Evolutionary conservation across 2,329 filamentous ascomycete species (phyloP).

Genomic region (Claviceps sp.): DNA sequence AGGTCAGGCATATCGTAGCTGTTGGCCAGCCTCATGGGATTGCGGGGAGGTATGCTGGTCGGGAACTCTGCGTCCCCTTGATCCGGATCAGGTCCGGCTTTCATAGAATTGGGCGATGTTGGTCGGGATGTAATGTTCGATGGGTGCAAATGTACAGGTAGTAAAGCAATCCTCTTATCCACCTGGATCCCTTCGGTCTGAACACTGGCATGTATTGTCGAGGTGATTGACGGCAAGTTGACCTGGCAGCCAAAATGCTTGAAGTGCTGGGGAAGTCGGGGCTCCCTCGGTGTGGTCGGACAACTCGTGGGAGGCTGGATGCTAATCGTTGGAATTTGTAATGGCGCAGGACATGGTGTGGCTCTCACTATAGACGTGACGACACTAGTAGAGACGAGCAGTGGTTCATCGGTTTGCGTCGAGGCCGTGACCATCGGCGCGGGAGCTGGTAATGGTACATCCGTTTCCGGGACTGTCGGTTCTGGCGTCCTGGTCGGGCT

Average conservation of each 20-base stretch:
- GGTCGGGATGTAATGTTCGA: constrained; percentile 56
- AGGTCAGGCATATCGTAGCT: constrained; percentile 34
- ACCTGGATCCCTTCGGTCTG: constrained; percentile 89
- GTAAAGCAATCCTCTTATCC: constrained; percentile 59
- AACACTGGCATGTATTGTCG: constrained; percentile 28
- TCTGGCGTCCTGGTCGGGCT: constrained; percentile 55
- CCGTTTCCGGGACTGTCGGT: constrained; percentile 28
- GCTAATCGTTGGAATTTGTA: constrained; percentile 70
- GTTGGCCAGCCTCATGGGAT: constrained; percentile 40
- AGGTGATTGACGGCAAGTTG: constrained; percentile 15
- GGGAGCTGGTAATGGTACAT: constrained; percentile 24
- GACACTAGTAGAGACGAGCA: constrained; percentile 7
- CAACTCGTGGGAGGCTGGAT: constrained; percentile 79
- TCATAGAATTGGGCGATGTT: constrained; percentile 33
- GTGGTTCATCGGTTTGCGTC: constrained; percentile 43
- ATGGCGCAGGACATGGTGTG: constrained; percentile 23
- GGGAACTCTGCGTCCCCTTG: constrained; percentile 35
- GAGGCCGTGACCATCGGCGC: constrained; percentile 37
- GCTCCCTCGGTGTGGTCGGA: constrained; percentile 64
- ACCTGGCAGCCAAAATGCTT: constrained; percentile 81
- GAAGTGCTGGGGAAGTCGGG: constrained; percentile 63
- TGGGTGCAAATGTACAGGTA: constrained; percentile 68
- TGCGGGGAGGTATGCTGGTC: constrained; percentile 42
- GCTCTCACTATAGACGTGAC: constrained; percentile 11
- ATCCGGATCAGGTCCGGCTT: constrained; percentile 4